These are phyloP conservation scores for Yamadazyma sp. DNA, from an alignment of 805 yeast species.

Conservation along the genomic window DNA sequence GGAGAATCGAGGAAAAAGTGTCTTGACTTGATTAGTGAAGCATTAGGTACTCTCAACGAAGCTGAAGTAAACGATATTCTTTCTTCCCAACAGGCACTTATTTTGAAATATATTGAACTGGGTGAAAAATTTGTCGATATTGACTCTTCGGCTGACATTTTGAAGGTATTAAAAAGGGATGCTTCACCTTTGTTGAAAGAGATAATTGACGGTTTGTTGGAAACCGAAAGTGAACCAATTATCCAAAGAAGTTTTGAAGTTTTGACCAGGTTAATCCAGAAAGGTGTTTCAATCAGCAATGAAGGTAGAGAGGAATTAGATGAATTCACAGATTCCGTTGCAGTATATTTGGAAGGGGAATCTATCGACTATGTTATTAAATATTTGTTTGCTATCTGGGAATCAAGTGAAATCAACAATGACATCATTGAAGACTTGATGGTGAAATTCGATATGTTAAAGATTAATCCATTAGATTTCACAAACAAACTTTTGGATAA, in stretches of 20 bases:
- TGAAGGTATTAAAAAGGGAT: slow-evolving; percentile 2
- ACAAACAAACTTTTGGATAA: slow-evolving; percentile 3
- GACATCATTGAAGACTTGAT: slow-evolving; percentile 11
- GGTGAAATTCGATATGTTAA: slow-evolving; percentile 7
- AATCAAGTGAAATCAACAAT: slow-evolving; percentile 2
- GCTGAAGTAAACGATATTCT: not conserved
- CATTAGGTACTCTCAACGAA: not conserved
- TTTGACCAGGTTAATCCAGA: slow-evolving; percentile 1
- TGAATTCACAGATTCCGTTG: slow-evolving; percentile 7
- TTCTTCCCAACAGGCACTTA: not conserved
- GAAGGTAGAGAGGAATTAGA: slow-evolving; percentile 3
- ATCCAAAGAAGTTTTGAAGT: slow-evolving; percentile 7
- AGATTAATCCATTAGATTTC: slow-evolving; percentile 6
- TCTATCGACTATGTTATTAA: not conserved
- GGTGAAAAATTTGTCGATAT: slow-evolving; percentile 1
- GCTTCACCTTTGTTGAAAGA: slow-evolving; percentile 2
- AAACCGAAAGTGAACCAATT: slow-evolving; percentile 5
- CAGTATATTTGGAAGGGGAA: slow-evolving; percentile 6
- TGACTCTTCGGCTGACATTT: not conserved
- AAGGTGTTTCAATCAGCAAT: not conserved
- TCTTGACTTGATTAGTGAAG: not conserved
- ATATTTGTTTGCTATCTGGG: slow-evolving; percentile 8
- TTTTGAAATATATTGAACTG: slow-evolving; percentile 2
- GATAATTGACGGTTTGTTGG: slow-evolving; percentile 10
- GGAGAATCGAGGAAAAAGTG: not conserved